Evolutionary conservation across 2,329 filamentous ascomycete species (phyloP).

Genomic region (Colletotrichum tanaceti): DNA sequence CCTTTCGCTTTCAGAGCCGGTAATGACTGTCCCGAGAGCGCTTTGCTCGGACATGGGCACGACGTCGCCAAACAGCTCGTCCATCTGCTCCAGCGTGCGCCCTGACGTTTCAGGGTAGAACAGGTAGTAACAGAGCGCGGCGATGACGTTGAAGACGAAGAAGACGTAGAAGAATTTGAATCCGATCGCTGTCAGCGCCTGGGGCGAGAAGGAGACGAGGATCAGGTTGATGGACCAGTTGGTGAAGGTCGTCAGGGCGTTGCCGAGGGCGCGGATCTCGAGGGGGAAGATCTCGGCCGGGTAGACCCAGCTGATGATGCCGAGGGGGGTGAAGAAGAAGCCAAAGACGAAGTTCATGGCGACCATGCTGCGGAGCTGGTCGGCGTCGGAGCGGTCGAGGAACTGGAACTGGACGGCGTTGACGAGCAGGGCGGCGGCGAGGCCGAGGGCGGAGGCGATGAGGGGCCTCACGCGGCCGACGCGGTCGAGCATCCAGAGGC

Average conservation of each 20-base stretch:
- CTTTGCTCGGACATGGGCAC: conserved; percentile 19
- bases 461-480: conserved; percentile 61
- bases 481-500: conserved; percentile 58
- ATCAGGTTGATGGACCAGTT: conserved; percentile 54
- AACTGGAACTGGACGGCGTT: conserved; percentile 47
- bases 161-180: conserved; percentile 58
- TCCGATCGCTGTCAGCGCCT: conserved; percentile 54
- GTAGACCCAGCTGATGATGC: conserved; percentile 58
- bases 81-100: conserved; percentile 51
- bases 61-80: conserved; percentile 49
- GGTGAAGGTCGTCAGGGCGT: conserved; percentile 47
- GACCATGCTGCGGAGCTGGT: conserved; percentile 47
- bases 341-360: conserved; percentile 52
- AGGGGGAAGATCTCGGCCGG: conserved; percentile 55
- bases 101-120: conserved; percentile 51
- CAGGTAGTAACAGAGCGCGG: conserved; percentile 43
- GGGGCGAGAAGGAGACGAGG: conserved; percentile 61
- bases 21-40: not conserved
- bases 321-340: conserved; percentile 48
- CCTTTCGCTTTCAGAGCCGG: not conserved
- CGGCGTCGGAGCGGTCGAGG: conserved; percentile 43
- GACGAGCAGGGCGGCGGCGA: conserved; percentile 46
- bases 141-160: conserved; percentile 45
- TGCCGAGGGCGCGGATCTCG: conserved; percentile 47
- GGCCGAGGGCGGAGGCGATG: conserved; percentile 52